Conservation (phyloP, 306 rosid genomes). For the Luffa acutangula region DNA sequence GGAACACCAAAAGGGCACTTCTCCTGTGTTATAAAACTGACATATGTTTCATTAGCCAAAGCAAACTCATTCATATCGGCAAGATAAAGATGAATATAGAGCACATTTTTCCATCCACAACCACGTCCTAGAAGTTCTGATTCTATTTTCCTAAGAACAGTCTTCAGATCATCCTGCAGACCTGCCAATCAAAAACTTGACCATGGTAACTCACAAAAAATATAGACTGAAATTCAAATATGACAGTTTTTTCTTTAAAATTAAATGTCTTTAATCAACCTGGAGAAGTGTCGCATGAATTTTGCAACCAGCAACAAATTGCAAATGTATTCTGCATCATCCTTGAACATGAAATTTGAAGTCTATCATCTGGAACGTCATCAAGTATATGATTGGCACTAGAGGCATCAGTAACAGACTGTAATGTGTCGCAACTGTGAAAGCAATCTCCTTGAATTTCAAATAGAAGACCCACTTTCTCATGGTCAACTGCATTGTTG, state of each 20-base stretch:
- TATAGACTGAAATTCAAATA: neutral
- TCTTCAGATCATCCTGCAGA: conserved; percentile 60
- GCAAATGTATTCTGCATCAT: conserved; percentile 52
- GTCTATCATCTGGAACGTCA: conserved; percentile 28
- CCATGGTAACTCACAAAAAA: neutral
- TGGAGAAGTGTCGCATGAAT: conserved; percentile 35
- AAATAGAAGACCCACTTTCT: conserved; percentile 37
- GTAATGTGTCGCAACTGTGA: conserved; percentile 27
- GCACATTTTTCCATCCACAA: conserved; percentile 74
- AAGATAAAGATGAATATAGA: conserved; percentile 83
- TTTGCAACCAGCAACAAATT: conserved; percentile 72
- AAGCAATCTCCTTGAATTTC: conserved; percentile 54
- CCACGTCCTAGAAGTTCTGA: conserved; percentile 40
- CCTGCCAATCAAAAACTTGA: conserved; percentile 33
- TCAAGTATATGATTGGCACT: conserved; percentile 22
- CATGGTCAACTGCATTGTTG: conserved; percentile 17
- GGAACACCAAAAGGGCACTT: conserved; percentile 89
- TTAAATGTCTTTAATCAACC: conserved; percentile 16
- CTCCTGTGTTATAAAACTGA: conserved; percentile 66
- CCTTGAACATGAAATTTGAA: conserved; percentile 58
- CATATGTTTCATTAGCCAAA: conserved; percentile 70
- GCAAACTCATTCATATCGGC: conserved; percentile 74
- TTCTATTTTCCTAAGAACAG: conserved; percentile 55
- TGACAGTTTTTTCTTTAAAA: conserved; percentile 8
- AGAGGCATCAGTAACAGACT: conserved; percentile 31